phyloP scores from a whole-genome alignment of 2,329 filamentous ascomycete genomes.

The Xylaria sp. region DNA sequence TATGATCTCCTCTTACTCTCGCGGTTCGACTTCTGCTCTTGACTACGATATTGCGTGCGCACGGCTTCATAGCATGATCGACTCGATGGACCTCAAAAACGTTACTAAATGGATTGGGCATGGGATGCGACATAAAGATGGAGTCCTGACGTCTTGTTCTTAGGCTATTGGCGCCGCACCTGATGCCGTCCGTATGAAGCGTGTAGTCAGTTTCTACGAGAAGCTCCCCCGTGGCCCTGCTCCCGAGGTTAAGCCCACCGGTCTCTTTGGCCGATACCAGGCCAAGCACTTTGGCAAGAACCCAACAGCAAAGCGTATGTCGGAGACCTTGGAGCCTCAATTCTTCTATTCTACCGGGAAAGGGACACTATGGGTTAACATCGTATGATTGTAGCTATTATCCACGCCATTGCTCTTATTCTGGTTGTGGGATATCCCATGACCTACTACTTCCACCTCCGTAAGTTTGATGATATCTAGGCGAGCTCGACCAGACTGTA shows the following conservation, averaged over 20 bases:
- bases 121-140: slow-evolving; percentile 22
- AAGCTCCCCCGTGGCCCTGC: slow-evolving; percentile 94
- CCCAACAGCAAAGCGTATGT: slow-evolving; percentile 86
- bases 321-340: not conserved
- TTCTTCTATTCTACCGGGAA: not conserved
- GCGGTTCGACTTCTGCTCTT: not conserved
- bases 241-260: slow-evolving; percentile 83
- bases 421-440: slow-evolving; percentile 90
- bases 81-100: slow-evolving; percentile 1
- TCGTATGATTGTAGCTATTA: slow-evolving; percentile 71
- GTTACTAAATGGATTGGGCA: not conserved
- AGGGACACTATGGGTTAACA: slow-evolving; percentile 42
- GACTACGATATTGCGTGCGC: not conserved
- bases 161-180: slow-evolving; percentile 94
- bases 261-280: slow-evolving; percentile 89
- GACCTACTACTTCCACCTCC: slow-evolving; percentile 99
- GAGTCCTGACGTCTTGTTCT: slow-evolving; percentile 52
- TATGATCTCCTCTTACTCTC: slow-evolving; percentile 21
- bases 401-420: slow-evolving; percentile 84
- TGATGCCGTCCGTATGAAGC: slow-evolving; percentile 97
- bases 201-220: slow-evolving; percentile 98
- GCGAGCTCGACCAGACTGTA: not conserved
- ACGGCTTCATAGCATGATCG: slow-evolving; percentile 3
- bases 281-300: slow-evolving; percentile 96
- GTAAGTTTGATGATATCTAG: slow-evolving; percentile 69